Evolutionary conservation across 2,329 filamentous ascomycete genomes (phyloP).

Genomic region (Phialocephala sp.): DNA sequence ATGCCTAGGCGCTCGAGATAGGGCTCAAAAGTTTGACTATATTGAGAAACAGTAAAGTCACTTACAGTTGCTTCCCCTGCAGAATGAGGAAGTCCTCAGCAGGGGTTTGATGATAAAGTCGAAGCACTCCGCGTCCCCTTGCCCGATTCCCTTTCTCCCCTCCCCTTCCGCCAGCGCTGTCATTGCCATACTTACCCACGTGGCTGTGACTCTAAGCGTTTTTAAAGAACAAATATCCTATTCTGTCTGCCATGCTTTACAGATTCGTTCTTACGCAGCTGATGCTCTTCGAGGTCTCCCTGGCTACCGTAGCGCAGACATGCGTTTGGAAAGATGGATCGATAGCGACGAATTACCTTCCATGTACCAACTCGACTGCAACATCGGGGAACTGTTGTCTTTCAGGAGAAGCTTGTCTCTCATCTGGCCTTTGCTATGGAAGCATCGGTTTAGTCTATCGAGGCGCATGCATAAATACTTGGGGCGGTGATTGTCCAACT

Average conservation of each 20-base stretch:
- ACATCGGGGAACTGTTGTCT: slow-evolving; percentile 24
- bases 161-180: background rate
- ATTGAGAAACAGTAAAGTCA: background rate
- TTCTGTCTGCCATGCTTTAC: background rate
- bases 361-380: slow-evolving; percentile 19
- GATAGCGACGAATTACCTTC: slow-evolving; percentile 16
- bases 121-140: background rate
- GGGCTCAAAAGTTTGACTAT: background rate
- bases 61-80: background rate
- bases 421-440: slow-evolving; percentile 18
- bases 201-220: background rate
- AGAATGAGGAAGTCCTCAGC: slow-evolving; percentile 1
- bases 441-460: slow-evolving; percentile 15
- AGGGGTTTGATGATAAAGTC: background rate
- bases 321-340: slow-evolving; percentile 22
- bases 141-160: background rate
- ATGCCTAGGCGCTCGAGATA: background rate
- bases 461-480: slow-evolving; percentile 22
- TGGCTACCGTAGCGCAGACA: slow-evolving; percentile 15
- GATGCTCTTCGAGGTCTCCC: slow-evolving; percentile 8
- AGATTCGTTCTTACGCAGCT: slow-evolving; percentile 3
- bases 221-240: background rate
- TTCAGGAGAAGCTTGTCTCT: slow-evolving; percentile 17
- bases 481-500: slow-evolving; percentile 22
- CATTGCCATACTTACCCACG: background rate